A percentile compares a stretch with the other conserved stretches of the same genome.
Conservation (phyloP, 306 rosid genomes). For the Abrus pulchellus region DNA sequence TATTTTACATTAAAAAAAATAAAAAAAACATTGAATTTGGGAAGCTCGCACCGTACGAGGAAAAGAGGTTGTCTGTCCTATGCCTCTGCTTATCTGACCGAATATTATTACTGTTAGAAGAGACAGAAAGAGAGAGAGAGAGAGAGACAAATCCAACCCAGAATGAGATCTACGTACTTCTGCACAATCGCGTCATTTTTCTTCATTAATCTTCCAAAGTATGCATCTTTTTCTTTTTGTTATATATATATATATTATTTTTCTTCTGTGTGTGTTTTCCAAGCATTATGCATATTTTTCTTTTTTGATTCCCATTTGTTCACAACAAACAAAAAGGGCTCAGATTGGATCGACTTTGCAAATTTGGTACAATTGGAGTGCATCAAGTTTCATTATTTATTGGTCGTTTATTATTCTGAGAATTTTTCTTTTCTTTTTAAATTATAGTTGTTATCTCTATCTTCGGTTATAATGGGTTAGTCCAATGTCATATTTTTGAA, state of each 20-base stretch:
- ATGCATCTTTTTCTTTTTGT: conserved; percentile 17
- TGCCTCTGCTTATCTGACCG: conserved; percentile 2
- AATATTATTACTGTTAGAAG: conserved; percentile 26
- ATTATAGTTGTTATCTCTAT: conserved; percentile 23
- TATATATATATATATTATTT: not conserved
- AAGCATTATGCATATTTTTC: not conserved
- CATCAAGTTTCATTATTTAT: conserved; percentile 7
- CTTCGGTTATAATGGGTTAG: not conserved
- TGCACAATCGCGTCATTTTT: conserved; percentile 33
- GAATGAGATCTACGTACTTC: conserved; percentile 56
- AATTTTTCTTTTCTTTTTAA: not conserved
- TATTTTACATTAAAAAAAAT: not conserved
- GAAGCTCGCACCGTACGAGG: conserved; percentile 35
- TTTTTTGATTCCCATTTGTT: conserved; percentile 31
- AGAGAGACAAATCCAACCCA: not conserved
- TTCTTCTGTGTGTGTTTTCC: not conserved
- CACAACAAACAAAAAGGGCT: not conserved
- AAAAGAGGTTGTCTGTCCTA: conserved; percentile 44
- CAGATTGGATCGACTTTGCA: conserved; percentile 54
- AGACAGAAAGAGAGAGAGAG: not conserved
- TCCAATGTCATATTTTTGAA: not conserved
- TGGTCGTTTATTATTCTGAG: conserved; percentile 6
- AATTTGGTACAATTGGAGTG: conserved; percentile 35
- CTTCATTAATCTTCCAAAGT: conserved; percentile 38
- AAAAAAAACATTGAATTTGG: conserved; percentile 11